Percentiles rank a stretch among this genome's conserved stretches.
Evolutionary conservation across 106 monocot genomes (phyloP).

Genomic region (Dioscorea zingiberensis): DNA sequence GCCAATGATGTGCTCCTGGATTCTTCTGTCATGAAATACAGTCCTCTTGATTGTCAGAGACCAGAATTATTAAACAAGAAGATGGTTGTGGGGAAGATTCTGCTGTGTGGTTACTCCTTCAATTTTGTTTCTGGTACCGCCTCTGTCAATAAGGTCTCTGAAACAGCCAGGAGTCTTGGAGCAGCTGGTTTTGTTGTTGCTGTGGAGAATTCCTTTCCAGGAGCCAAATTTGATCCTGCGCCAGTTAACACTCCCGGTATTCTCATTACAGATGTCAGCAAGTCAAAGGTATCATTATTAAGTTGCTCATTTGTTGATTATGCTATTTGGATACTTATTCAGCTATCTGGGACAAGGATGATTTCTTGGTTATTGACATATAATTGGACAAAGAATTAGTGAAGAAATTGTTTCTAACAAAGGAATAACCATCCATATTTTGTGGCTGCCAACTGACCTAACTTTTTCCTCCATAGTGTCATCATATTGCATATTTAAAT

Average conservation of each 20-base stretch:
- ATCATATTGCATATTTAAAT: too few relatives aligned
- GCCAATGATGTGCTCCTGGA: conserved; percentile 82
- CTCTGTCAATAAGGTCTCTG: conserved; percentile 82
- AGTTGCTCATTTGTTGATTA: too few relatives aligned
- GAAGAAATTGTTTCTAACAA: too few relatives aligned
- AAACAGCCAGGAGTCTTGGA: conserved; percentile 84
- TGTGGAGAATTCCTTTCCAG: conserved; percentile 81
- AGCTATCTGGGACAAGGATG: too few relatives aligned
- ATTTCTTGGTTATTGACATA: too few relatives aligned
- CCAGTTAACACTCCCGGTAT: conserved; percentile 77
- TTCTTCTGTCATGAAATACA: conserved; percentile 68
- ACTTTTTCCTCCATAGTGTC: too few relatives aligned
- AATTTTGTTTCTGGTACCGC: conserved; percentile 90
- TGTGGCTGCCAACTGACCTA: too few relatives aligned
- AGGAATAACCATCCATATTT: too few relatives aligned
- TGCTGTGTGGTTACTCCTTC: conserved; percentile 94
- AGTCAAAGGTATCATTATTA: conserved; percentile 50
- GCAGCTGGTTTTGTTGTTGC: conserved; percentile 92
- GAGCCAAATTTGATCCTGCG: conserved; percentile 85
- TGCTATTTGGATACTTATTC: too few relatives aligned
- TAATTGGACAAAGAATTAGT: too few relatives aligned
- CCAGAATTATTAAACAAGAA: conserved; percentile 85
- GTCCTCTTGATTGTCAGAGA: conserved; percentile 82
- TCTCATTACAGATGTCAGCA: conserved; percentile 59
- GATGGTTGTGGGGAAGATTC: conserved; percentile 69